Evolutionary conservation across 2,329 filamentous ascomycete species (phyloP).

Genomic region (Calonectria pauciramosa): DNA sequence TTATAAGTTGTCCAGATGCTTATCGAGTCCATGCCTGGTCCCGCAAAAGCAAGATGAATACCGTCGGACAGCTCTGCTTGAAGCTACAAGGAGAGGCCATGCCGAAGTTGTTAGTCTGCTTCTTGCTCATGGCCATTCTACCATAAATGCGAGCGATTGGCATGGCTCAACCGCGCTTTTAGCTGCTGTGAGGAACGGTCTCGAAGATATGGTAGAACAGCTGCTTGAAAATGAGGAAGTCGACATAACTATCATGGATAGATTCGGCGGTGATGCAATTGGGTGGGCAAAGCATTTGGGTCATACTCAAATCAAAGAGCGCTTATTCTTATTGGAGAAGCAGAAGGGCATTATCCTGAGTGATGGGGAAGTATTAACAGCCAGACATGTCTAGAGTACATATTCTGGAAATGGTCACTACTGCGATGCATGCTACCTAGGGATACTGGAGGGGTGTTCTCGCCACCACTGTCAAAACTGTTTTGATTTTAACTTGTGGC

Average conservation of each 20-base stretch:
- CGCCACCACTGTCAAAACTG: not conserved
- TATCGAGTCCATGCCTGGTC: not conserved
- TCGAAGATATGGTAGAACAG: not conserved
- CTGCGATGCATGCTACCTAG: not conserved
- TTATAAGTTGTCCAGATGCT: not conserved
- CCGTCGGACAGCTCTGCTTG: not conserved
- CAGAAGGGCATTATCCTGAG: not conserved
- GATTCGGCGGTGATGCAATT: not conserved
- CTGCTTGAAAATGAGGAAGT: not conserved
- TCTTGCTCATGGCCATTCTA: not conserved
- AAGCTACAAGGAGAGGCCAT: not conserved
- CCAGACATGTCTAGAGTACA: not conserved
- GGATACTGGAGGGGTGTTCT: not conserved
- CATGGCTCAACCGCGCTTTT: not conserved
- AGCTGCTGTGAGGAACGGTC: not conserved
- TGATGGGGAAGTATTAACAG: not conserved
- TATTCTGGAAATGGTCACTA: not conserved
- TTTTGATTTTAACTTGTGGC: not conserved
- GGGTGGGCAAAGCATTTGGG: not conserved
- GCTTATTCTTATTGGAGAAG: not conserved
- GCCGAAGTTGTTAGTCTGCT: not conserved
- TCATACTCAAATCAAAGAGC: not conserved
- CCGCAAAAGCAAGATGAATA: not conserved
- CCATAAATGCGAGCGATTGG: not conserved
- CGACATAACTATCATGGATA: not conserved